phyloP scores from a whole-genome alignment of 2,329 filamentous ascomycete genomes.

The Aspergillus tamarii region DNA sequence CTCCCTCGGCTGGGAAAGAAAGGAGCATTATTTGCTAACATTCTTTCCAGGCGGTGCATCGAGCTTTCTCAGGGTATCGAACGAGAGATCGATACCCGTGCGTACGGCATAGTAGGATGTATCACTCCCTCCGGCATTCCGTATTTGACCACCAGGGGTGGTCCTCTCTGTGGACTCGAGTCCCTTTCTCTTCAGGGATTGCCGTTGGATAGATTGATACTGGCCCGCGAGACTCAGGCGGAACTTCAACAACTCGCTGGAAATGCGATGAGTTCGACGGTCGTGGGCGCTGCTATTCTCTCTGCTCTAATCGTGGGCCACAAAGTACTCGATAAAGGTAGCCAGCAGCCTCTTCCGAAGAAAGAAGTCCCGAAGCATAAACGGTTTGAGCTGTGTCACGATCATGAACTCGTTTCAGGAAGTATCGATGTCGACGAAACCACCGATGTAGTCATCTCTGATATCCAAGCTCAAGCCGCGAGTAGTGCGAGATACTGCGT shows the following conservation, averaged over 20 bases:
- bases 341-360: not conserved
- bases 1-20: not conserved
- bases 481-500: constrained; percentile 54
- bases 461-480: constrained; percentile 28
- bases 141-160: constrained; percentile 63
- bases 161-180: constrained; percentile 65
- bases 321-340: constrained; percentile 31
- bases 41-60: constrained; percentile 44
- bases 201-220: constrained; percentile 62
- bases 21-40: constrained; percentile 1
- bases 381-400: constrained; percentile 13
- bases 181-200: constrained; percentile 69
- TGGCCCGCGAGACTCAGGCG: constrained; percentile 64
- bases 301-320: constrained; percentile 56
- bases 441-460: constrained; percentile 13
- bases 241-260: constrained; percentile 73
- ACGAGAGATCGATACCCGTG: constrained; percentile 52
- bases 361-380: constrained; percentile 9
- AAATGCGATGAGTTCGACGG: constrained; percentile 78
- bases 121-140: constrained; percentile 68
- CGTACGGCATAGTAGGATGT: constrained; percentile 65
- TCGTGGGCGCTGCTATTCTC: constrained; percentile 67
- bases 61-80: constrained; percentile 77
- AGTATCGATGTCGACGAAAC: constrained; percentile 16
- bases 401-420: constrained; percentile 18